Evolutionary conservation across 441 rosid genomes (phyloP).

Genomic region (Brassica balearica): DNA sequence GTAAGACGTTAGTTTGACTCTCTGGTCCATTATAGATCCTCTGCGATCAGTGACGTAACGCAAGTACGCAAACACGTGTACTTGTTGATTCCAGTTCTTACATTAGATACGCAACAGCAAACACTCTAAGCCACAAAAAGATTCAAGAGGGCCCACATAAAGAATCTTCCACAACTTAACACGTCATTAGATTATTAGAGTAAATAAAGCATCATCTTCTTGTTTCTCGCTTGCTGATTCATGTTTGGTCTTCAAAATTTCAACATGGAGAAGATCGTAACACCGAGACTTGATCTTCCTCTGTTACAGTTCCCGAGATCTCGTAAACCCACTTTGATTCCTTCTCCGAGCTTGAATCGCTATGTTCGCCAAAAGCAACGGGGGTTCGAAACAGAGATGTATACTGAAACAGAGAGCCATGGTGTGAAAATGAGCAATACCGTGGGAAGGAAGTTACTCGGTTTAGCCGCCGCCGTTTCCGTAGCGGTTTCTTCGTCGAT

Average conservation of each 20-base stretch:
- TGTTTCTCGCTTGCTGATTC: conserved; percentile 2
- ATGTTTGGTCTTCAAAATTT: conserved; percentile 17
- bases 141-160: conserved; percentile 52
- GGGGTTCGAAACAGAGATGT: conserved; percentile 36
- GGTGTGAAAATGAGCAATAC: conserved; percentile 35
- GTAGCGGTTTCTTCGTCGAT: conserved; percentile 60
- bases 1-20: background rate
- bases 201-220: background rate
- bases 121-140: conserved; percentile 54
- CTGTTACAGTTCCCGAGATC: conserved; percentile 35
- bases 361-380: conserved; percentile 35
- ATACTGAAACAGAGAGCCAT: conserved; percentile 19
- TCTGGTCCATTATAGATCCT: conserved; percentile 21
- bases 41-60: conserved; percentile 24
- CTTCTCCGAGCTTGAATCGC: conserved; percentile 38
- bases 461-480: conserved; percentile 55
- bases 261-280: conserved; percentile 54
- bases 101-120: conserved; percentile 53
- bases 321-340: conserved; percentile 39
- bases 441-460: conserved; percentile 55
- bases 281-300: conserved; percentile 43
- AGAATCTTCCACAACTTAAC: conserved; percentile 40
- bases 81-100: conserved; percentile 32
- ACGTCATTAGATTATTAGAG: conserved; percentile 26
- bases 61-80: conserved; percentile 34